A percentile compares a stretch with the other conserved stretches of the same genome.
phyloP scores from a whole-genome alignment of 768 basidiomycete genomes.

The Macrolepiota albuminosa region DNA sequence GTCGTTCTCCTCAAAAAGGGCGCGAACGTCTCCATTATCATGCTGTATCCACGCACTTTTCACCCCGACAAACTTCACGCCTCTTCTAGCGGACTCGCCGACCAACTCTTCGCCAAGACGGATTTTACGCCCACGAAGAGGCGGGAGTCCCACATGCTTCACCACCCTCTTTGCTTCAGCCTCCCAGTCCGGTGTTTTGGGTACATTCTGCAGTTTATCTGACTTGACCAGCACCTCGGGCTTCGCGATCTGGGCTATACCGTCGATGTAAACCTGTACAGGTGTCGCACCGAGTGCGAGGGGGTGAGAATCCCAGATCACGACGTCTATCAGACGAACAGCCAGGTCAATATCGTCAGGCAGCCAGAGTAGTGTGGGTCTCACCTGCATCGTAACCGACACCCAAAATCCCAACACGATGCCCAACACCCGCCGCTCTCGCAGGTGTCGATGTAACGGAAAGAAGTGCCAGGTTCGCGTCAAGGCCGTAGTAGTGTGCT shows the following conservation, averaged over 20 bases:
- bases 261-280: slow-evolving; percentile 78
- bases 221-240: slow-evolving; percentile 41
- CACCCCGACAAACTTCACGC: slow-evolving; percentile 54
- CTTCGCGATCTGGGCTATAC: slow-evolving; percentile 55
- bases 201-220: slow-evolving; percentile 41
- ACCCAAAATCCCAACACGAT: slow-evolving; percentile 61
- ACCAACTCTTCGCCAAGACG: background rate
- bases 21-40: slow-evolving; percentile 15
- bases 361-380: background rate
- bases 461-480: slow-evolving; percentile 50
- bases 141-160: slow-evolving; percentile 64
- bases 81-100: slow-evolving; percentile 14
- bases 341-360: background rate
- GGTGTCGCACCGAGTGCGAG: slow-evolving; percentile 78
- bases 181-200: slow-evolving; percentile 54
- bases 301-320: slow-evolving; percentile 74
- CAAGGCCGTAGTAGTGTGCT: slow-evolving; percentile 62
- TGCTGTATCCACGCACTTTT: slow-evolving; percentile 29
- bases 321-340: slow-evolving; percentile 31
- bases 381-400: slow-evolving; percentile 32
- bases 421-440: slow-evolving; percentile 55
- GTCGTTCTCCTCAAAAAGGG: slow-evolving; percentile 17
- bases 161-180: slow-evolving; percentile 55
- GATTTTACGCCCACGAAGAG: slow-evolving; percentile 39
- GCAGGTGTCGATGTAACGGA: slow-evolving; percentile 67